Base-by-base conservation (phyloP, 257 asterid genomes). In the Eucommia ulmoides region DNA sequence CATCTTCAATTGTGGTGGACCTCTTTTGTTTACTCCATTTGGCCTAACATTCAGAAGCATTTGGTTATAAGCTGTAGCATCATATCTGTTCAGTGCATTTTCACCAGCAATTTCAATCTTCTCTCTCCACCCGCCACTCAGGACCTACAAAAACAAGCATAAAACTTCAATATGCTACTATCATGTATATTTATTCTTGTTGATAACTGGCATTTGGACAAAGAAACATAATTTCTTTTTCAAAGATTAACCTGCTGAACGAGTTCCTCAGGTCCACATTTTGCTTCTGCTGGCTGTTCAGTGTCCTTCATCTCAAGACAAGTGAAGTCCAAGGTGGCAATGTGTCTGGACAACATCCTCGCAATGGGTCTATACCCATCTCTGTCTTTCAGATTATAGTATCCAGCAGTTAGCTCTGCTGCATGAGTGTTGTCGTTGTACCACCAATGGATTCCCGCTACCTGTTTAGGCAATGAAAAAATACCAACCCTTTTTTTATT, bases 391-490 rank as follows among this genome's bases (percentile, higher is more conserved):
- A 60, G 6, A 74, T 85, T 85, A 47, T 82, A 82, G 69, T 72
- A 85, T 20, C 92, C 93, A 0, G 78, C 75, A 5, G 96, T 83
- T 56, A 86, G 45, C 72, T 86, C 96, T 8, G 94, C 76, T 7
- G 96, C 96, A n/a, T 82, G 96, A 22, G 88, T 80, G 17, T 76
- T 67, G 45, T 86, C 83, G 20, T 45, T 60, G 66, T 77, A 86
- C 96, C 94, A 86, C 96, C 96, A 86, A 52, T 82, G 86, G 56
- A 80, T 75, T 14, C 93, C 93, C 19, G 94, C 70, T 35, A 86
- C 80, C 94, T 85, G 60, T 53, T 48, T 21, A n/a, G n/a, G n/a
- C n/a, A n/a, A n/a, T n/a, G n/a, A n/a, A n/a, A n/a, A n/a, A n/a
- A n/a, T n/a, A n/a, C n/a, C n/a, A n/a, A n/a, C n/a, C n/a, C n/a